Evolutionary conservation across 306 rosid genomes (phyloP).

Genomic region (Astragalus glycyphyllos): DNA sequence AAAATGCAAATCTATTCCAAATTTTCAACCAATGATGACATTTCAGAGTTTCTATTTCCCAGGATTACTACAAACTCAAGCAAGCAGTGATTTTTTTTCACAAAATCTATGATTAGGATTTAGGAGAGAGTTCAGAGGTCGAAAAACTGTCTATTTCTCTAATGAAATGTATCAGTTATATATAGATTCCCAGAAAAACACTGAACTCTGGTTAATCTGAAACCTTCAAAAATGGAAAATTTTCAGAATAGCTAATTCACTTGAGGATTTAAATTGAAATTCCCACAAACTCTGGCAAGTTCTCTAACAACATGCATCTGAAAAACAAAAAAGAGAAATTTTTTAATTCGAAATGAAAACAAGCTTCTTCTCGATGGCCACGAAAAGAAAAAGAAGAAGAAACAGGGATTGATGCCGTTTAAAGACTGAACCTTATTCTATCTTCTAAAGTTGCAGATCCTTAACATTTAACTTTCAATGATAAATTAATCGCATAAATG

Average conservation of each 20-base stretch:
- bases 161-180: conserved; percentile 44
- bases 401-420: conserved; percentile 26
- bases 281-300: background rate
- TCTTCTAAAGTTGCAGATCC: conserved; percentile 51
- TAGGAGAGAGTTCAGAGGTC: conserved; percentile 30
- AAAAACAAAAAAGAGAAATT: conserved; percentile 20
- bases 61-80: conserved; percentile 24
- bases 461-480: conserved; percentile 42
- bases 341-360: background rate
- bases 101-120: too few species aligned
- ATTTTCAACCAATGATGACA: conserved; percentile 36
- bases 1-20: conserved; percentile 51
- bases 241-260: conserved; percentile 26
- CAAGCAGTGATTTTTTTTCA: background rate
- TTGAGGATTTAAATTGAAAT: background rate
- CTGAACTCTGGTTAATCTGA: background rate
- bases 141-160: conserved; percentile 42
- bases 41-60: conserved; percentile 39
- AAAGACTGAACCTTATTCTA: conserved; percentile 44
- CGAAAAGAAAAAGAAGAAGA: background rate
- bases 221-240: conserved; percentile 36
- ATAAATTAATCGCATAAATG: conserved; percentile 34
- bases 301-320: conserved; percentile 41
- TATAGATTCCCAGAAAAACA: too few species aligned
- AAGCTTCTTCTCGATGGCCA: conserved; percentile 10